Evolutionary conservation across 306 rosid genomes (phyloP), one percentile per base, ranked within the genome.

Genomic region (Dryas alaskensis): DNA sequence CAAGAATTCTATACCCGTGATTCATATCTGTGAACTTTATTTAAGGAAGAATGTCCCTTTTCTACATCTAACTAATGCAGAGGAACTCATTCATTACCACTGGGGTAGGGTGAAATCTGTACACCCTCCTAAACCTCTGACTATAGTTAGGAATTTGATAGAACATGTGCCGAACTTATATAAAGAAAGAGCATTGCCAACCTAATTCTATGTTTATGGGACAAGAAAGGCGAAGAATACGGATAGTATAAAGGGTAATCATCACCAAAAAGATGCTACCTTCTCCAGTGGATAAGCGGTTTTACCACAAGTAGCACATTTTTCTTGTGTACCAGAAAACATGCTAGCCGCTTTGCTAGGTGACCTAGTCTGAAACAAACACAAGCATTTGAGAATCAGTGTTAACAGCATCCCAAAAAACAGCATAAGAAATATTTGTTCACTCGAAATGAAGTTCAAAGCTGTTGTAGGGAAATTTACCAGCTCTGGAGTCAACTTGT

Each of bases 291-390:
- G 98, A 84, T 90, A 93, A 51, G 94, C 98, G 43, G 97, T 93
- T 83, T 93, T 93, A 40, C 92, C 92, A 79, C 98, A 90, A 54
- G 98, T 89, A 27, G 98, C 92, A 64, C 98, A 93, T 80, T 93
- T 93, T 37, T 90, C 98, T 84, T 89, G 96, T 8, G 98, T 93
- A 57, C 98, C 98, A 64, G 97, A 93, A 83, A 93, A 93, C 98
- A 93, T 90, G 82, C 96, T 52, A 0, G 98, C 98, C 71, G 98
- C 96, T 90, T 93, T 93, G 81, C 97, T 93, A 27, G 93, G 90
- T 14, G 96, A 86, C 70, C 93, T 90, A 78, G 98, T 90, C 98
- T 90, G 87, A 63, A 83, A 87, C 46, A 76, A 76, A 77, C 73
- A 46, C 62, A 80, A 50, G 43, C 69, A 62, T 66, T 49, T 37